Conservation (phyloP, 192 early-diverging fungal species). For the Coemansia sp. region DNA sequence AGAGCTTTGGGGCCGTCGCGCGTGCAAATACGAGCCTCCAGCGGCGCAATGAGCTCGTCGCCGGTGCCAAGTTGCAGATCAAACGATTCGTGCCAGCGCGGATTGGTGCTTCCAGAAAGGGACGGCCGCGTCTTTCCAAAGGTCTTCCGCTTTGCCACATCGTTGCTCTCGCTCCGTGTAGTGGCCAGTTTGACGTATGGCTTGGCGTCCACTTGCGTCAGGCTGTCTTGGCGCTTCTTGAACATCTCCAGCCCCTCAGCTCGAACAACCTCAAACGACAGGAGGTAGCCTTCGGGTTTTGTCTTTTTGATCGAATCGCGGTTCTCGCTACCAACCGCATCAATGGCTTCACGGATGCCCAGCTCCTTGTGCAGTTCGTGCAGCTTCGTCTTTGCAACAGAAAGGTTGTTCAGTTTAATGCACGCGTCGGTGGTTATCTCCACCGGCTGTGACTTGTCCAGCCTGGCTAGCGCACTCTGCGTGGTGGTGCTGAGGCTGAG, state of each 20-base stretch:
- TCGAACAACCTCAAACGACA: constrained; percentile 69
- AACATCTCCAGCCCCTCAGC: constrained; percentile 66
- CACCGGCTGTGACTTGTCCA: constrained; percentile 39
- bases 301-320: constrained; percentile 30
- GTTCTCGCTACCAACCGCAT: constrained; percentile 43
- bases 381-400: constrained; percentile 40
- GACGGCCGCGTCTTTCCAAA: constrained; percentile 60
- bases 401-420: constrained; percentile 52
- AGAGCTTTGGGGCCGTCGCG: constrained; percentile 51
- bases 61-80: constrained; percentile 61
- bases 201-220: constrained; percentile 27
- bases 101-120: constrained; percentile 53
- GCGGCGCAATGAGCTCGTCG: constrained; percentile 25
- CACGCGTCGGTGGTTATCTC: constrained; percentile 47
- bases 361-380: constrained; percentile 49
- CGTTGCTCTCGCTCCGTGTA: constrained; percentile 38
- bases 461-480: constrained; percentile 33
- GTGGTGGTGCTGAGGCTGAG: constrained; percentile 34
- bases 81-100: constrained; percentile 81
- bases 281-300: constrained; percentile 44
- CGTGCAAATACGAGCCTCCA: constrained; percentile 53
- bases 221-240: constrained; percentile 56
- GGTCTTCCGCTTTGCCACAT: constrained; percentile 58
- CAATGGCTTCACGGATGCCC: constrained; percentile 32
- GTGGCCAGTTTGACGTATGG: constrained; percentile 67